phyloP scores from a whole-genome alignment of 768 basidiomycete species.

The Termitomyces sp. region DNA sequence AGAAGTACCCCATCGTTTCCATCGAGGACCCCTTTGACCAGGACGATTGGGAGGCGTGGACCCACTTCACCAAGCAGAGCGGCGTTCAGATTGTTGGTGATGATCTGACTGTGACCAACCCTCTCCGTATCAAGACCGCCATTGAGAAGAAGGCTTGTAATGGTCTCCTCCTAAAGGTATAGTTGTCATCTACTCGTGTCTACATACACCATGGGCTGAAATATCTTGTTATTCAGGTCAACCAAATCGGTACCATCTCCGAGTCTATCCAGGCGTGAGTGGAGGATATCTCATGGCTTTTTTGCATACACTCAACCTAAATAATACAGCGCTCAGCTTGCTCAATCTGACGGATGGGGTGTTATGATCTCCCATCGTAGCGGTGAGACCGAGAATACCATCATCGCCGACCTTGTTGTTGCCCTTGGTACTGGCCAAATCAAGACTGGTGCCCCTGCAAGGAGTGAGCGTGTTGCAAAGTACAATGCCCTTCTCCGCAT shows the following conservation, averaged over 20 bases:
- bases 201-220: not conserved
- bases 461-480: constrained; percentile 95
- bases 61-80: constrained; percentile 76
- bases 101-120: constrained; percentile 98
- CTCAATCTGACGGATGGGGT: constrained; percentile 96
- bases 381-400: constrained; percentile 96
- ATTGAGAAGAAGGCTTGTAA: constrained; percentile 99
- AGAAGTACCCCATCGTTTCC: constrained; percentile 95
- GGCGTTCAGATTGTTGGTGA: constrained; percentile 92
- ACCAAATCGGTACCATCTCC: constrained; percentile 98
- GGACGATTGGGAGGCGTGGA: constrained; percentile 99
- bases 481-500: constrained; percentile 89
- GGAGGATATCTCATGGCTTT: not conserved
- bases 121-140: constrained; percentile 93
- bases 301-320: not conserved
- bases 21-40: constrained; percentile 99
- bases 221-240: constrained; percentile 48
- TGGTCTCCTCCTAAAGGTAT: constrained; percentile 90
- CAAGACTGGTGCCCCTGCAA: constrained; percentile 97
- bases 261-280: constrained; percentile 98
- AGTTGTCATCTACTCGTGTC: not conserved
- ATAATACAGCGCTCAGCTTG: constrained; percentile 74
- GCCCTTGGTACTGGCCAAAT: constrained; percentile 92
- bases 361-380: constrained; percentile 99
- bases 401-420: constrained; percentile 93